Evolutionary conservation across 2,329 filamentous ascomycete genomes (phyloP), one percentile per base, ranked within the genome.

Genomic region (Cladosporium sp.): DNA sequence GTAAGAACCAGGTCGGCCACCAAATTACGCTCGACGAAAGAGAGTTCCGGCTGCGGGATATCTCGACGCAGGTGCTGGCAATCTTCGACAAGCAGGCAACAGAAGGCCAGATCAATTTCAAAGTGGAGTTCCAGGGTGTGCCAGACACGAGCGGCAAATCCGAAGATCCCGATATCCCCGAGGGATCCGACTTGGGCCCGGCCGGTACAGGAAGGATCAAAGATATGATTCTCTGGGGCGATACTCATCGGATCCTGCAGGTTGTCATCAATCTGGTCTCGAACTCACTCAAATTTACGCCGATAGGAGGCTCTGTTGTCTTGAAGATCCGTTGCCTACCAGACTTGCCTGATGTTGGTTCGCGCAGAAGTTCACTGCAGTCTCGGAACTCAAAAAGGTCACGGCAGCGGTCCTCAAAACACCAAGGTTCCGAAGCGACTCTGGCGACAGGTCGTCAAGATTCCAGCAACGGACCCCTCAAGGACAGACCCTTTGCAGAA

Each of bases 191-290:
- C 2, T 75, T 86, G 15, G 87, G 86, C 1, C 65, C 66, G 6
- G 35, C 54, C 24, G 66, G 64, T 1, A 78, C 83, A 3, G 88
- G 87, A 9, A 79, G 87, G 17, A 72, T 96, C 22, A 90, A 89
- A 68, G 90, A 96, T 62, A 92, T 95, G 86, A 86, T 89, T 51
- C 77, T 97, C 1, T 94, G 90, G 85, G 92, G 92, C n/a, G 92
- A 97, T 66, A 89, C 94, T 64, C 91, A 96, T 68, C 82, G 92
- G 44, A 94, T 96, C 37, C 75, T 96, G 24, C 92, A 96, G 70
- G 89, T 96, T n/a, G 83, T 96, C 47, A 96, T 95, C 77, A 96
- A 96, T 68, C 78, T 97, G 9, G 90, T 96, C 47, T 92, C 89
- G 72, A 97, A 97, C 75, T 90, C 88, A 70, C 76, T 96, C 42